These are phyloP conservation scores for Pneumocystis sp. DNA, from an alignment of 1,139 yeast species.

Conservation along the genomic window DNA sequence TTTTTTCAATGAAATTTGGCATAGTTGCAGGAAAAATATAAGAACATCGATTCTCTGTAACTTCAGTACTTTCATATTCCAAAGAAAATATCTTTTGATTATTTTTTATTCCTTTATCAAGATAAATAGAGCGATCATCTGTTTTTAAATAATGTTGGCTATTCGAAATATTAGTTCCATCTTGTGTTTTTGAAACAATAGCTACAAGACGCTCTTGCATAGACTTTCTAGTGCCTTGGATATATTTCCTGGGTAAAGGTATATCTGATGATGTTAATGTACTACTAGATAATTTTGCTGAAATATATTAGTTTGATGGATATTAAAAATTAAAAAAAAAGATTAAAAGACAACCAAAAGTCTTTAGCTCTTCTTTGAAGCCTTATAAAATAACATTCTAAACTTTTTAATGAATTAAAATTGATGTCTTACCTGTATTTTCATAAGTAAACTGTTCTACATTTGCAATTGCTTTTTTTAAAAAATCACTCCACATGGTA, in stretches of 20 bases:
- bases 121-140: background rate
- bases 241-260: background rate
- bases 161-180: background rate
- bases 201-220: background rate
- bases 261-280: background rate
- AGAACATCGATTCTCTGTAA: background rate
- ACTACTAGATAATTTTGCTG: background rate
- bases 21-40: background rate
- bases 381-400: no score
- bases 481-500: slow-evolving; percentile 1
- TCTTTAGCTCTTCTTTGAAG: background rate
- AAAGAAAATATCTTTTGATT: background rate
- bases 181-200: background rate
- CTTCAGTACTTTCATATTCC: background rate
- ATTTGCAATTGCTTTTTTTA: slow-evolving; percentile 4
- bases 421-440: background rate
- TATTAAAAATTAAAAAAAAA: background rate
- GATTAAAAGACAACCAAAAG: background rate
- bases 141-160: background rate
- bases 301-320: background rate
- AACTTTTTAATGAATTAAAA: background rate
- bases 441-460: slow-evolving; percentile 2
- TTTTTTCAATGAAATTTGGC: background rate
- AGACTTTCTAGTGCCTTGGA: background rate
- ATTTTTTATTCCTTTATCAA: background rate